Conservation (phyloP, 192 early-diverging fungal species). For the Podila horticola region DNA sequence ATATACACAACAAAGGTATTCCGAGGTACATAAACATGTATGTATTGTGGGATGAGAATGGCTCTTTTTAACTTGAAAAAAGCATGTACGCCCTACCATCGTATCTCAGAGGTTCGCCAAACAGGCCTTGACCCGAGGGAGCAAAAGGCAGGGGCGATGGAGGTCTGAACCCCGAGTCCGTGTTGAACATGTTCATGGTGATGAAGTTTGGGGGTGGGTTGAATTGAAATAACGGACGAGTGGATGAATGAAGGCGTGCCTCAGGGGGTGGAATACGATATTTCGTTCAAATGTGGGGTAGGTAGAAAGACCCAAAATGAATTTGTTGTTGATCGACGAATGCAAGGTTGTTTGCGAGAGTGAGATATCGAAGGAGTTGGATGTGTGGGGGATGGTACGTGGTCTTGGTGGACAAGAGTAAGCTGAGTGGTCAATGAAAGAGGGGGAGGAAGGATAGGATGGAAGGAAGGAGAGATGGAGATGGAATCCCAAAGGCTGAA, state of each 20-base stretch:
- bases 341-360: neutral
- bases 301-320: neutral
- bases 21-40: neutral
- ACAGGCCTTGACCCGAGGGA: slow-evolving; percentile 32
- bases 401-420: too few relatives aligned
- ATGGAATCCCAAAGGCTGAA: neutral
- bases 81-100: slow-evolving; percentile 29
- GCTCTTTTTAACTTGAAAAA: neutral
- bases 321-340: neutral
- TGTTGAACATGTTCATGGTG: slow-evolving; percentile 40
- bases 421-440: neutral
- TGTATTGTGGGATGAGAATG: neutral
- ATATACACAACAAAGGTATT: neutral
- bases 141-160: slow-evolving; percentile 39
- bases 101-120: slow-evolving; percentile 34
- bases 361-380: neutral
- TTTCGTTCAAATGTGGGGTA: too few relatives aligned
- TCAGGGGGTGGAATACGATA: neutral
- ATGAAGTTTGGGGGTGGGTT: neutral
- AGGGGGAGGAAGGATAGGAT: neutral
- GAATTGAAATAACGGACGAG: neutral
- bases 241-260: neutral
- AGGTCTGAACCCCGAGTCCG: slow-evolving; percentile 47
- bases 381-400: neutral
- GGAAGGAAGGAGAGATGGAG: neutral